Conservation (phyloP, 768 basidiomycete species). For the Pleurotus tuber-regium region DNA sequence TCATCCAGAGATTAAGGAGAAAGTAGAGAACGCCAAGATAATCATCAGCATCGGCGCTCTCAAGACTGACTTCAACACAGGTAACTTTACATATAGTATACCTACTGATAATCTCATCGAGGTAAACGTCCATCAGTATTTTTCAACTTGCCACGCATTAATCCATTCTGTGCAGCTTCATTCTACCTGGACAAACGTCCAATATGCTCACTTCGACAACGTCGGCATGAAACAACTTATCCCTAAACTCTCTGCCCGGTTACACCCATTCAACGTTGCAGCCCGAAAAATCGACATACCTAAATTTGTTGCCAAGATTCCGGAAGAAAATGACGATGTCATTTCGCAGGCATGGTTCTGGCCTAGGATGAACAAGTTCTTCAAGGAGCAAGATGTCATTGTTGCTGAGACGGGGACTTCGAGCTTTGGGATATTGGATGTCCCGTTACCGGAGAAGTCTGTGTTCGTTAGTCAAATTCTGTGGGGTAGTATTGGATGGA, state of each 20-base stretch:
- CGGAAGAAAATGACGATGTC: constrained; percentile 43
- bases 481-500: constrained; percentile 94
- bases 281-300: constrained; percentile 48
- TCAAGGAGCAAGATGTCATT: constrained; percentile 70
- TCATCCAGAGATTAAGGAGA: constrained; percentile 62
- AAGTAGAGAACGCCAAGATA: constrained; percentile 72
- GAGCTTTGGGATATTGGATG: constrained; percentile 81
- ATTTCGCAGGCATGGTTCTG: constrained; percentile 85
- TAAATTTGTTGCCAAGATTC: constrained; percentile 38
- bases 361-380: constrained; percentile 75
- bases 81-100: constrained; percentile 78
- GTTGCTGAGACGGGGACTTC: constrained; percentile 89
- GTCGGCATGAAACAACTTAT: constrained; percentile 80
- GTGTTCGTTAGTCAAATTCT: constrained; percentile 74
- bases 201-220: constrained; percentile 58
- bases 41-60: constrained; percentile 72
- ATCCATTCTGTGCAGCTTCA: constrained; percentile 51
- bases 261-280: constrained; percentile 37
- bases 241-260: constrained; percentile 61
- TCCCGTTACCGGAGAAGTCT: constrained; percentile 70
- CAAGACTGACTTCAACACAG: constrained; percentile 84
- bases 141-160: not conserved
- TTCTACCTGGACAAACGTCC: constrained; percentile 66
- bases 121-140: constrained; percentile 31
- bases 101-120: constrained; percentile 60